phyloP scores from a whole-genome alignment of 306 rosid species.

The Phaseolus lunatus region DNA sequence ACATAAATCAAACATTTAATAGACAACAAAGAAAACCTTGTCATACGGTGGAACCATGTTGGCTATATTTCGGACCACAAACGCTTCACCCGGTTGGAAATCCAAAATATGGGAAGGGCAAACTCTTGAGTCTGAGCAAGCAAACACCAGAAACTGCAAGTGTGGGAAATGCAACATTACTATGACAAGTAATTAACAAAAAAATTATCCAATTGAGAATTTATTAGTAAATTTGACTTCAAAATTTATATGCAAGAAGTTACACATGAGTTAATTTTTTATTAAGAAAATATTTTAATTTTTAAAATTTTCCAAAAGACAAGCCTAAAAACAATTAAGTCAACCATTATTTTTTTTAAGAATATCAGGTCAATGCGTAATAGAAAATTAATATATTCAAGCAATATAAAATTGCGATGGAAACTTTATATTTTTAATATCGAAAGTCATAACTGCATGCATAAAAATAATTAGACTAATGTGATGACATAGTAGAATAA shows the following conservation, averaged over 20 bases:
- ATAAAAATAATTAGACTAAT: not conserved
- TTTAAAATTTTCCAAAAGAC: too few species aligned
- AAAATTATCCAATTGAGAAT: not conserved
- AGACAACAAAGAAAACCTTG: slow-evolving; percentile 54
- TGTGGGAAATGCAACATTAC: not conserved
- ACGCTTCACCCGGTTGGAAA: slow-evolving; percentile 98
- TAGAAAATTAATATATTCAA: too few species aligned
- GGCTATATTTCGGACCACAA: slow-evolving; percentile 93
- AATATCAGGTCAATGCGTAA: too few species aligned
- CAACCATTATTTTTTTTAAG: too few species aligned
- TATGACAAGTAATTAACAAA: not conserved
- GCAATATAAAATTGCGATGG: too few species aligned
- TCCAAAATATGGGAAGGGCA: slow-evolving; percentile 91
- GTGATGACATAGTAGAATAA: not conserved
- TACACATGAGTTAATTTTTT: too few species aligned
- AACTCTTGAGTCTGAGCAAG: slow-evolving; percentile 96
- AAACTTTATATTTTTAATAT: too few species aligned
- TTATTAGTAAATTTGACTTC: not conserved
- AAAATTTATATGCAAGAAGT: too few species aligned
- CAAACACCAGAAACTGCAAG: slow-evolving; percentile 92
- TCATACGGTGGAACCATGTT: slow-evolving; percentile 96
- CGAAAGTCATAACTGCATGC: too few species aligned
- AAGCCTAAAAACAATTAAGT: too few species aligned
- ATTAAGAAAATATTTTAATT: too few species aligned
- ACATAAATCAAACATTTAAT: slow-evolving; percentile 8